Conservation (phyloP, 2,329 filamentous ascomycete genomes). For the Verticillium tricorpus region DNA sequence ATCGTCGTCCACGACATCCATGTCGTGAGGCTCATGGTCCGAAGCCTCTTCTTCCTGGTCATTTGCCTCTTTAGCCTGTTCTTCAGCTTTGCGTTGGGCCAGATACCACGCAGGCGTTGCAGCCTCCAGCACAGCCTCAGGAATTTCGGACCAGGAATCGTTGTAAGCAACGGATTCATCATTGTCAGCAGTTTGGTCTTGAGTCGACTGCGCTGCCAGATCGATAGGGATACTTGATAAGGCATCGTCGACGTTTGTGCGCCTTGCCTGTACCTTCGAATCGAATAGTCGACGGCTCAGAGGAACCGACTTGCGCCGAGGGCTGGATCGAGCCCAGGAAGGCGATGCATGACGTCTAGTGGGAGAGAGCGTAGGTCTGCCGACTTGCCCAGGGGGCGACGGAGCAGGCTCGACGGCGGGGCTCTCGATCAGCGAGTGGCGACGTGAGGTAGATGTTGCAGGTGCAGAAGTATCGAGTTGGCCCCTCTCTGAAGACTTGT, state of each 20-base stretch:
- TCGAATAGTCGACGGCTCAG: slow-evolving; percentile 28
- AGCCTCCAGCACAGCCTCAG: slow-evolving; percentile 42
- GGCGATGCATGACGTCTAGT: slow-evolving; percentile 17
- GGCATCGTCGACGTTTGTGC: neutral
- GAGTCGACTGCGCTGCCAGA: neutral
- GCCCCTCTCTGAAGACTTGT: neutral
- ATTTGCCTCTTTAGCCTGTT: slow-evolving; percentile 2
- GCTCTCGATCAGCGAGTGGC: neutral
- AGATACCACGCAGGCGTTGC: slow-evolving; percentile 35
- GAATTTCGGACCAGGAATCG: neutral
- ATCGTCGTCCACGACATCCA: neutral
- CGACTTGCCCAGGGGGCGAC: neutral
- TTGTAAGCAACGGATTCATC: neutral
- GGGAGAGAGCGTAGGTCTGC: neutral
- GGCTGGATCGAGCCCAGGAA: slow-evolving; percentile 29
- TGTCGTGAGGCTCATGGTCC: neutral
- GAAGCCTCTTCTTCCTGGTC: neutral
- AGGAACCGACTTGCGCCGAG: slow-evolving; percentile 23
- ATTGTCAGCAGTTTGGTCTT: neutral
- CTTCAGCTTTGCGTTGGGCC: slow-evolving; percentile 4
- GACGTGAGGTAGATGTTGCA: neutral
- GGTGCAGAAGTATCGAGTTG: neutral
- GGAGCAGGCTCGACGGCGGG: slow-evolving; percentile 3
- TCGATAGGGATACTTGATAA: neutral
- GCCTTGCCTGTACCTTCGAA: slow-evolving; percentile 18